Conservation (phyloP, 306 rosid genomes). For the Citrullus mucosospermus region DNA sequence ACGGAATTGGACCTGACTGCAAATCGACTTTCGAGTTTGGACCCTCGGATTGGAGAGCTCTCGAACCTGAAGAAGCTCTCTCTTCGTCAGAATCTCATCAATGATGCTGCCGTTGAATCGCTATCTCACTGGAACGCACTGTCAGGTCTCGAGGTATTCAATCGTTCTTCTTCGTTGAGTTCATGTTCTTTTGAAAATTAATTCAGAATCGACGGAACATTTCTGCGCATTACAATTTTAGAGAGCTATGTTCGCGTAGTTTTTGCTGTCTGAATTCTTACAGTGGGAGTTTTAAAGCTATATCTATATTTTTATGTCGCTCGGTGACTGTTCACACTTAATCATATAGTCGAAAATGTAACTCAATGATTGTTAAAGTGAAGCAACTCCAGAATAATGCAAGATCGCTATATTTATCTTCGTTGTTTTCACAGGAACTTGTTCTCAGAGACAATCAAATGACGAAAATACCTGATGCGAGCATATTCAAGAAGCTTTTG, state of each 20-base stretch:
- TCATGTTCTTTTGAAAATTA: background rate
- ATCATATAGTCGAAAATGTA: background rate
- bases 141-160: conserved; percentile 49
- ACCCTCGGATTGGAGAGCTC: conserved; percentile 63
- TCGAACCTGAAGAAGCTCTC: conserved; percentile 67
- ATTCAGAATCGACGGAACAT: background rate
- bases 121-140: conserved; percentile 57
- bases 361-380: background rate
- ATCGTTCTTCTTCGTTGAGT: background rate
- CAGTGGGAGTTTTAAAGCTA: background rate
- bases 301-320: background rate
- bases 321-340: background rate
- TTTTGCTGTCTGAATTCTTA: background rate
- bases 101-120: conserved; percentile 44
- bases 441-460: conserved; percentile 77
- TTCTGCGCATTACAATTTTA: background rate
- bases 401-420: background rate
- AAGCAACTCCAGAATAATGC: background rate
- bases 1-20: conserved; percentile 86
- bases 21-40: conserved; percentile 63
- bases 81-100: conserved; percentile 71
- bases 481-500: conserved; percentile 55
- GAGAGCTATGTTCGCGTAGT: background rate
- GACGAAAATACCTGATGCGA: conserved; percentile 51
- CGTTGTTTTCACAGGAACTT: conserved; percentile 37